These are phyloP conservation scores for Candida neerlandica DNA, from an alignment of 1,139 yeast genomes.

Conservation along the genomic window DNA sequence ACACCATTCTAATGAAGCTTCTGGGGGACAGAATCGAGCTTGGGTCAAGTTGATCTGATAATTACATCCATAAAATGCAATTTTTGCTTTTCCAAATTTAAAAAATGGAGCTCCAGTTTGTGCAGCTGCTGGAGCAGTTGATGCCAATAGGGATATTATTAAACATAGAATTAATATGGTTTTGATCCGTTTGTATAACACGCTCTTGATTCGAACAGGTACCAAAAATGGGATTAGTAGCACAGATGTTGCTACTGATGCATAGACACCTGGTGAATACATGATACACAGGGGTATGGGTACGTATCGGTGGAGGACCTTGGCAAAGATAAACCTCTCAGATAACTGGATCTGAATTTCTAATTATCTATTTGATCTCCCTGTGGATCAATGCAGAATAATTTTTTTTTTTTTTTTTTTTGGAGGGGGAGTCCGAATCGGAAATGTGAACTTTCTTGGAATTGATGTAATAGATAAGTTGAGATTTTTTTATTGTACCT, in stretches of 20 bases:
- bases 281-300: constrained; percentile 13
- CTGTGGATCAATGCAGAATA: neutral
- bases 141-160: constrained; percentile 24
- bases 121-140: constrained; percentile 36
- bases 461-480: neutral
- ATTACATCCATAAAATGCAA: constrained; percentile 36
- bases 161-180: constrained; percentile 19
- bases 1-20: constrained; percentile 21
- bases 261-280: constrained; percentile 23
- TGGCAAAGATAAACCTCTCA: neutral
- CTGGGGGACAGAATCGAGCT: constrained; percentile 29
- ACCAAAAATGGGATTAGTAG: constrained; percentile 24
- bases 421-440: neutral
- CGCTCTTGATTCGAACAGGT: constrained; percentile 20
- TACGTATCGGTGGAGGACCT: neutral
- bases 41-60: constrained; percentile 24
- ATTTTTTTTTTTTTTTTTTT: neutral
- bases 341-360: neutral
- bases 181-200: constrained; percentile 16
- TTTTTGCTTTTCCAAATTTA: constrained; percentile 28
- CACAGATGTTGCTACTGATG: constrained; percentile 20
- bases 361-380: constrained; percentile 1
- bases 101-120: constrained; percentile 39
- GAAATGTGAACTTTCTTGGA: neutral
- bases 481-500: neutral